phyloP scores from a whole-genome alignment of 225 moss, liverwort and hornwort genomes.

The Pseudoscleropodium purum region DNA sequence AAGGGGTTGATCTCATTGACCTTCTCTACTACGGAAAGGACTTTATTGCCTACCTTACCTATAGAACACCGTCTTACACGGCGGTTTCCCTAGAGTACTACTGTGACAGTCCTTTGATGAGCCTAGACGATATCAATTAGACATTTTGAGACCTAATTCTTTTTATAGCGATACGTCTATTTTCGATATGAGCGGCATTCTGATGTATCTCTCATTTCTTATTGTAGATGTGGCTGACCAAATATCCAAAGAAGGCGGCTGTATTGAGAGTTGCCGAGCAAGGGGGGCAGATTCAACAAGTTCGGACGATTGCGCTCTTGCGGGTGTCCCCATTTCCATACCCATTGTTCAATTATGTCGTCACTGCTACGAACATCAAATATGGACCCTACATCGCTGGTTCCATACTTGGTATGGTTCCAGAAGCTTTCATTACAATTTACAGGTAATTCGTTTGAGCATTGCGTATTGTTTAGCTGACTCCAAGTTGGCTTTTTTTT shows the following conservation, averaged over 20 bases:
- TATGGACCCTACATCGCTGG: conserved; percentile 76
- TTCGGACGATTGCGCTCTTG: conserved; percentile 65
- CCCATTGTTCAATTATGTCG: conserved; percentile 82
- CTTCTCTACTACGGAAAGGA: background rate
- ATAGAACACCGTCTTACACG: background rate
- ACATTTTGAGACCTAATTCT: background rate
- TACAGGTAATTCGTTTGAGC: conserved; percentile 49
- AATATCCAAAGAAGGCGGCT: conserved; percentile 87
- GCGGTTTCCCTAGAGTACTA: background rate
- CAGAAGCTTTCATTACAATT: conserved; percentile 91
- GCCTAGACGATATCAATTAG: background rate
- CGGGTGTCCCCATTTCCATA: conserved; percentile 93
- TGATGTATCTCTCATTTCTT: background rate
- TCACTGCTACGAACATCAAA: conserved; percentile 78
- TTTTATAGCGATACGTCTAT: background rate
- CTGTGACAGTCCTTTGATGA: background rate
- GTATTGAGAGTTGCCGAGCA: conserved; percentile 83
- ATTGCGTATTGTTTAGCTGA: background rate
- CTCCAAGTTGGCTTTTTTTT: background rate
- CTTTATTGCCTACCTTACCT: background rate
- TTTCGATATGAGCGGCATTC: background rate
- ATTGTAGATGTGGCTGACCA: conserved; percentile 50
- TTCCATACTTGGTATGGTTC: conserved; percentile 84
- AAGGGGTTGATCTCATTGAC: background rate
- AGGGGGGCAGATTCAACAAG: conserved; percentile 70